Evolutionary conservation across 805 yeast species (phyloP), one percentile per base, ranked within the genome.

Genomic region (Brettanomyces sp.): DNA sequence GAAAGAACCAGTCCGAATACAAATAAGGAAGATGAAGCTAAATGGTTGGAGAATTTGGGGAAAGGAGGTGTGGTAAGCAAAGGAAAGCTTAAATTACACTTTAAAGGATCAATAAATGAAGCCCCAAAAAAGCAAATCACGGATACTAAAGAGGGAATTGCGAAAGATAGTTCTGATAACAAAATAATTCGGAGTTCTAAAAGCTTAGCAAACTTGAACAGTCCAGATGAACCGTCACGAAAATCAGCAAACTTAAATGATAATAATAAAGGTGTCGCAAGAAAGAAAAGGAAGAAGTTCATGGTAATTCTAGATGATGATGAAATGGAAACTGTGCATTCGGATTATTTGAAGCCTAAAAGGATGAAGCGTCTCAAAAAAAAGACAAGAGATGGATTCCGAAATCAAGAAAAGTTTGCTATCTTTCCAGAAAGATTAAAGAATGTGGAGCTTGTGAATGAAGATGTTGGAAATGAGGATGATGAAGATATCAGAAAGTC

Each of bases 11-110:
- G 50, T 12, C 54, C 53, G 9, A 67, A 56, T n/a, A 58, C 56
- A 2, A 58, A 52, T 6, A 57, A 55, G 7, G 3, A 28, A 21
- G 66, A 70, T 3, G 49, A 52, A 23, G 70, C 69, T 45, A 65
- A 65, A 64, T 43, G 62, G 65, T 45, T 66, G 52, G 24, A 48
- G 62, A 37, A 63, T 5, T 50, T 63, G 6, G 65, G 66, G 4
- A 45, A 47, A 4, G 11, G 32, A 28, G 11, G 2, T 6, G 45
- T 13, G 43, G n/a, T 6, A 22, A 13, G 12, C 22, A 34, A n/a
- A 13, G 32, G 33, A 5, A 49, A 49, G 1, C 32, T 28, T 7
- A 28, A 28, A 9, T 28, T 28, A 3, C 32, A 9, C 11, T 9
- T 28, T 28, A 28, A 28, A 28, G 32, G 32, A 28, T 28, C 18